Conservation (phyloP, 345 rosid species). For the Hypericum perforatum region DNA sequence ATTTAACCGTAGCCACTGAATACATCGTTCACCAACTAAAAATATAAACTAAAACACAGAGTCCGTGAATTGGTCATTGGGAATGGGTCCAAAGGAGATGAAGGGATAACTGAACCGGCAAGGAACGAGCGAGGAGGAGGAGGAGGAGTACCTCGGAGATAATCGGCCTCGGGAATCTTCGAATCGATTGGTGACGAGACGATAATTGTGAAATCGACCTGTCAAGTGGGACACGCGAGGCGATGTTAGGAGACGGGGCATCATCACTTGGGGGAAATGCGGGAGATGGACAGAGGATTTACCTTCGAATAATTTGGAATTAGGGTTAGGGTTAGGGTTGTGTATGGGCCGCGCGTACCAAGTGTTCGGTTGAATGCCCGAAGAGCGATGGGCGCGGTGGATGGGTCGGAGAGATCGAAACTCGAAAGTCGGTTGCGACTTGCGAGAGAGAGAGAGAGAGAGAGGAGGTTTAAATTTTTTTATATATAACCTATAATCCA, state of each 20-base stretch:
- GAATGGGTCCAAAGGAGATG: no score
- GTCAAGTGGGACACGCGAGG: constrained; percentile 14
- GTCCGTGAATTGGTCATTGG: no score
- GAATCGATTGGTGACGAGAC: constrained; percentile 28
- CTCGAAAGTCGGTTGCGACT: no score
- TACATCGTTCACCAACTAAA: no score
- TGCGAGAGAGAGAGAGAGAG: constrained; percentile 6
- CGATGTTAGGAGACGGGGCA: background rate
- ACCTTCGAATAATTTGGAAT: constrained; percentile 34
- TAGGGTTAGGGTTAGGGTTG: background rate
- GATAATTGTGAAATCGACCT: constrained; percentile 68
- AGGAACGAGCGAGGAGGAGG: background rate
- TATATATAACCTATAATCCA: no score
- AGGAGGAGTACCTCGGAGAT: constrained; percentile 37
- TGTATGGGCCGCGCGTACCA: background rate
- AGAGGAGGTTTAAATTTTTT: no score
- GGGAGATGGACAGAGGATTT: background rate
- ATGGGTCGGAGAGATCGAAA: background rate
- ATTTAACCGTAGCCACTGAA: no score
- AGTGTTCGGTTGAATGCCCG: constrained; percentile 23
- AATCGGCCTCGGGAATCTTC: constrained; percentile 38
- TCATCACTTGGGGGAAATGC: background rate
- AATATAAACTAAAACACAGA: no score
- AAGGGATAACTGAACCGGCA: background rate
- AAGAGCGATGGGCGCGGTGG: background rate